Evolutionary conservation across 305 asterid genomes (phyloP).

Genomic region (Caryopteris hybrid): DNA sequence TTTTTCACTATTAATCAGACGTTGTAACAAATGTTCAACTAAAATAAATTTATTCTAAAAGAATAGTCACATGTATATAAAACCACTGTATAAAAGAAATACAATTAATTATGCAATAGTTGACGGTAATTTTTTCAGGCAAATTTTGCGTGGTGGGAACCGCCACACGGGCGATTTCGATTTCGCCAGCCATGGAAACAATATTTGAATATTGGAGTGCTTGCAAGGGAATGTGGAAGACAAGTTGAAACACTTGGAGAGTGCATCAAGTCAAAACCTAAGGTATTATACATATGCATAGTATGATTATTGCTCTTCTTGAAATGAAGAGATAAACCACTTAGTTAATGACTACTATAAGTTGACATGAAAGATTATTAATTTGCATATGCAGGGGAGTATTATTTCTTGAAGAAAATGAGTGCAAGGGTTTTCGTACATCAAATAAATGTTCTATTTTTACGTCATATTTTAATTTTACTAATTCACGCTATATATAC

Average conservation of each 20-base stretch:
- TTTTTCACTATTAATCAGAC: no score
- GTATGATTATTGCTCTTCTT: background rate
- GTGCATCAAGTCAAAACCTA: constrained; percentile 21
- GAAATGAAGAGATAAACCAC: background rate
- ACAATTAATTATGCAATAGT: background rate
- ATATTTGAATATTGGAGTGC: constrained; percentile 40
- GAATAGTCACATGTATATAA: no score
- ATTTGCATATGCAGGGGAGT: no score
- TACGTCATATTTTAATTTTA: no score
- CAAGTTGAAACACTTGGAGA: constrained; percentile 38
- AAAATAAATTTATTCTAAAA: no score
- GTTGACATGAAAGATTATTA: no score
- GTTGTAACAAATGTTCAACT: no score
- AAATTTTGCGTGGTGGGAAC: constrained; percentile 67
- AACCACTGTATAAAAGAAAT: no score
- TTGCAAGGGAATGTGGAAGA: constrained; percentile 45
- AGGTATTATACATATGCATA: constrained; percentile 21
- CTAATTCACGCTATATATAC: no score
- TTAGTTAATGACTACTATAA: background rate
- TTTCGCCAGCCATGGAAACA: constrained; percentile 52
- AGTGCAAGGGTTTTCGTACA: no score
- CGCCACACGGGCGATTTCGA: constrained; percentile 38
- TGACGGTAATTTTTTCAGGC: constrained; percentile 27
- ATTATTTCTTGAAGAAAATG: no score
- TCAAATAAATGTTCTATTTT: no score